A percentile compares a stretch with the other conserved stretches of the same genome.
Evolutionary conservation across 2,329 filamentous ascomycete species (phyloP).

Genomic region (Spiromastix sp.): DNA sequence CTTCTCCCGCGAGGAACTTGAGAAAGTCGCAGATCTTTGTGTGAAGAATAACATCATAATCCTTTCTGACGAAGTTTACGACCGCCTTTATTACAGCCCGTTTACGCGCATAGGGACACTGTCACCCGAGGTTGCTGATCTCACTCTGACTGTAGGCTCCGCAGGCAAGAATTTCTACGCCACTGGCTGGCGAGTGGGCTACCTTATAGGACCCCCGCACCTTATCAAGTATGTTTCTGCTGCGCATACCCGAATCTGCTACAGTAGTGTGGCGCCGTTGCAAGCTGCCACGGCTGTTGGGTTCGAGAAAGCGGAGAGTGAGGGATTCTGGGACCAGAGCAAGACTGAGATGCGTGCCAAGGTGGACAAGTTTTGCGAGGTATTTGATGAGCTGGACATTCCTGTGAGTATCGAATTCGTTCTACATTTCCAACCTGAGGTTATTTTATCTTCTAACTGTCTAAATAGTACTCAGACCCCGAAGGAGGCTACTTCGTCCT

Average conservation of each 20-base stretch:
- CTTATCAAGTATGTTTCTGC: slow-evolving; percentile 85
- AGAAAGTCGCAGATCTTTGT: slow-evolving; percentile 76
- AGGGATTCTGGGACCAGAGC: slow-evolving; percentile 79
- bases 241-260: slow-evolving; percentile 94
- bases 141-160: slow-evolving; percentile 89
- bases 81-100: slow-evolving; percentile 86
- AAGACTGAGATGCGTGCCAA: slow-evolving; percentile 83
- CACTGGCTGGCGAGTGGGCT: slow-evolving; percentile 93
- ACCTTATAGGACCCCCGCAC: slow-evolving; percentile 80
- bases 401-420: slow-evolving; percentile 36
- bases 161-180: slow-evolving; percentile 98
- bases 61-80: slow-evolving; percentile 86
- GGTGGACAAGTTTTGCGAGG: slow-evolving; percentile 73
- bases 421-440: background rate
- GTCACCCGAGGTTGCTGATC: slow-evolving; percentile 75
- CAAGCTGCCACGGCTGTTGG: slow-evolving; percentile 92
- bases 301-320: slow-evolving; percentile 77
- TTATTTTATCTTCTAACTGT: background rate
- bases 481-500: slow-evolving; percentile 97
- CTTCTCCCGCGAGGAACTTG: slow-evolving; percentile 71
- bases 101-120: slow-evolving; percentile 89
- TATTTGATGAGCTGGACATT: slow-evolving; percentile 65
- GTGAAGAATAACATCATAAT: slow-evolving; percentile 92
- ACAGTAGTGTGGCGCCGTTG: slow-evolving; percentile 81
- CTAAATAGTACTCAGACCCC: slow-evolving; percentile 63